Evolutionary conservation across 2,329 filamentous ascomycete genomes (phyloP).

Genomic region (Pyricularia sp.): DNA sequence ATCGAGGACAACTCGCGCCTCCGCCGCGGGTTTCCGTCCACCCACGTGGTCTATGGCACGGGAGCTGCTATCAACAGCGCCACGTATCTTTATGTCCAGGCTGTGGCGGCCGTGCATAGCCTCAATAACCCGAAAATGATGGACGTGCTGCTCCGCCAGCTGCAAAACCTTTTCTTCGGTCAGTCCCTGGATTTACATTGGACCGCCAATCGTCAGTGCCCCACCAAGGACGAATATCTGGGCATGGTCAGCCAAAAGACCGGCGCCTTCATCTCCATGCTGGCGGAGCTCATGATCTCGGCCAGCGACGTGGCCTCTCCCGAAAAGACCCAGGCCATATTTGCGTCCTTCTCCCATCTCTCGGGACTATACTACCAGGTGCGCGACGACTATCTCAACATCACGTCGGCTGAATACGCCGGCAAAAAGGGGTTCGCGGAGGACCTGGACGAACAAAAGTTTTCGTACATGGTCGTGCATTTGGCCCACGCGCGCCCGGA

Average conservation of each 20-base stretch:
- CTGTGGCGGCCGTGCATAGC: slow-evolving; percentile 7
- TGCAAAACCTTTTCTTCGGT: slow-evolving; percentile 13
- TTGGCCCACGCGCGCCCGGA: neutral
- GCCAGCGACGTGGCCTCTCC: neutral
- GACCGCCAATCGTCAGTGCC: slow-evolving; percentile 12
- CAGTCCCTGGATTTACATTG: slow-evolving; percentile 20
- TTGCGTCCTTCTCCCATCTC: neutral
- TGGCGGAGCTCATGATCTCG: neutral
- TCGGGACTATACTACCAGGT: slow-evolving; percentile 23
- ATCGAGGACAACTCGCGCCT: slow-evolving; percentile 25
- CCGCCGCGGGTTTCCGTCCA: slow-evolving; percentile 22
- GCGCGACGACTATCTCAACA: slow-evolving; percentile 23
- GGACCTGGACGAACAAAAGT: slow-evolving; percentile 31
- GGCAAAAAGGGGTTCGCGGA: slow-evolving; percentile 29
- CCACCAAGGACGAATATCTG: slow-evolving; percentile 17
- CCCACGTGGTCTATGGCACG: slow-evolving; percentile 25
- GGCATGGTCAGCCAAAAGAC: slow-evolving; percentile 18
- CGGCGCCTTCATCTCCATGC: neutral
- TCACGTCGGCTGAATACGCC: slow-evolving; percentile 19
- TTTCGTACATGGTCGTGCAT: neutral
- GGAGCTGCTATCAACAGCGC: slow-evolving; percentile 27
- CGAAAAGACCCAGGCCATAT: neutral
- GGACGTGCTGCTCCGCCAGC: neutral
- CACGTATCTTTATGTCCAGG: slow-evolving; percentile 18
- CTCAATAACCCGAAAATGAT: neutral